phyloP scores from a whole-genome alignment of 805 yeast species.

The Myxozyma monticola region DNA sequence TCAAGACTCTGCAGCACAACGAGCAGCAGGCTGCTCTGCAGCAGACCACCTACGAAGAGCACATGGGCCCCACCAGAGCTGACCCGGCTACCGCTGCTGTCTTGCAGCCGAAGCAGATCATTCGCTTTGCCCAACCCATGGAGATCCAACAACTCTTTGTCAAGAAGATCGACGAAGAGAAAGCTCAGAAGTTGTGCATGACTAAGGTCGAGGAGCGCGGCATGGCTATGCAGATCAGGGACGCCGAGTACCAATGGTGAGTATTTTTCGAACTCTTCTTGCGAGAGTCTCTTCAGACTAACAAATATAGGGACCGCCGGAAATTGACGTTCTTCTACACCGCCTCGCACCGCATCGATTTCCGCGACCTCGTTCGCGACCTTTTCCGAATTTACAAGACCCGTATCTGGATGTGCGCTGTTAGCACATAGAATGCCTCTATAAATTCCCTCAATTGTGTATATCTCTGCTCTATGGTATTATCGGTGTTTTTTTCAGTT shows the following conservation, averaged over 20 bases:
- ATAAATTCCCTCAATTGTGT: too few relatives aligned
- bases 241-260: slow-evolving; percentile 77
- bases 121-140: slow-evolving; percentile 59
- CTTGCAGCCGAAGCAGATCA: slow-evolving; percentile 61
- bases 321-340: slow-evolving; percentile 74
- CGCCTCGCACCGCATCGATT: slow-evolving; percentile 69
- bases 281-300: background rate
- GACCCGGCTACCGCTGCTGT: slow-evolving; percentile 4
- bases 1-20: slow-evolving; percentile 65
- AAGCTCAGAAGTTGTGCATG: slow-evolving; percentile 64
- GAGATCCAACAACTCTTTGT: slow-evolving; percentile 60
- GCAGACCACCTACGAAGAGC: slow-evolving; percentile 41
- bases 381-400: slow-evolving; percentile 74
- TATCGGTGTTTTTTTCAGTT: too few relatives aligned
- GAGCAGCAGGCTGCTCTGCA: slow-evolving; percentile 68
- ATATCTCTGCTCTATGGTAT: too few relatives aligned
- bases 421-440: slow-evolving; percentile 36
- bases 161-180: slow-evolving; percentile 68
- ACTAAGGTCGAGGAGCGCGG: slow-evolving; percentile 52
- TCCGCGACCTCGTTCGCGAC: slow-evolving; percentile 74
- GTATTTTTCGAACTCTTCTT: background rate
- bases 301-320: slow-evolving; percentile 53
- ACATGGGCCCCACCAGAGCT: slow-evolving; percentile 24
- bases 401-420: slow-evolving; percentile 87
- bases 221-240: slow-evolving; percentile 61